A percentile compares a stretch with the other conserved stretches of the same genome.
phyloP scores from a whole-genome alignment of 257 asterid species.

The Primulina tabacum region DNA sequence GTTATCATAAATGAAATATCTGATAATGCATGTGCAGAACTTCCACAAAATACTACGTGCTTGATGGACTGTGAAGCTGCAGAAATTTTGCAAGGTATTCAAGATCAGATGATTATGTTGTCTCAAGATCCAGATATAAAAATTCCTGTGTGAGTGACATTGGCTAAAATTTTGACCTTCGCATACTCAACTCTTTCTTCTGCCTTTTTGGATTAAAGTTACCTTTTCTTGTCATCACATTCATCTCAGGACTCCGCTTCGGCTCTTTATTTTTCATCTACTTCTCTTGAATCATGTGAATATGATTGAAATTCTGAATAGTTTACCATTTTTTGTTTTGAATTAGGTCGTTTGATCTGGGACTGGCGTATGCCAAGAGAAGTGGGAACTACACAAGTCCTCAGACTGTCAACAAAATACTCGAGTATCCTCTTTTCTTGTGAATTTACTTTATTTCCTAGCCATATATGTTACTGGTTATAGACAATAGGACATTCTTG shows the following conservation, averaged over 20 bases:
- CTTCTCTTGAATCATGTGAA: slow-evolving; percentile 12
- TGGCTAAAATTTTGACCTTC: slow-evolving; percentile 18
- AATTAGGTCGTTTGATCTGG: slow-evolving; percentile 74
- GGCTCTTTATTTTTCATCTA: neutral
- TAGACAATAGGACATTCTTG: neutral
- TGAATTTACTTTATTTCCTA: neutral
- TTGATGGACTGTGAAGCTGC: slow-evolving; percentile 94
- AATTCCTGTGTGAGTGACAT: slow-evolving; percentile 69
- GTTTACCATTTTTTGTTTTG: slow-evolving; percentile 24
- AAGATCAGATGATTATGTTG: slow-evolving; percentile 66
- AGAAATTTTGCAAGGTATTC: slow-evolving; percentile 69
- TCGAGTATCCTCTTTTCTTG: slow-evolving; percentile 72
- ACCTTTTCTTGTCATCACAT: neutral
- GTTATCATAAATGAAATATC: slow-evolving; percentile 26
- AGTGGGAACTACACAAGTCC: slow-evolving; percentile 46
- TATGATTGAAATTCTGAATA: slow-evolving; percentile 13
- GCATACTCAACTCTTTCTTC: neutral
- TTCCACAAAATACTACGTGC: slow-evolving; percentile 55
- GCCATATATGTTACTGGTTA: neutral
- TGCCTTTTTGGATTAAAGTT: neutral
- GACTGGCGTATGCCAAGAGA: slow-evolving; percentile 71
- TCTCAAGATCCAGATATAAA: slow-evolving; percentile 79
- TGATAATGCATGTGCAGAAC: slow-evolving; percentile 45
- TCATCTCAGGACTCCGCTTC: neutral
- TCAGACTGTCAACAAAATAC: slow-evolving; percentile 52